phyloP scores from a whole-genome alignment of 805 yeast species.

The Candida tibetensis region DNA sequence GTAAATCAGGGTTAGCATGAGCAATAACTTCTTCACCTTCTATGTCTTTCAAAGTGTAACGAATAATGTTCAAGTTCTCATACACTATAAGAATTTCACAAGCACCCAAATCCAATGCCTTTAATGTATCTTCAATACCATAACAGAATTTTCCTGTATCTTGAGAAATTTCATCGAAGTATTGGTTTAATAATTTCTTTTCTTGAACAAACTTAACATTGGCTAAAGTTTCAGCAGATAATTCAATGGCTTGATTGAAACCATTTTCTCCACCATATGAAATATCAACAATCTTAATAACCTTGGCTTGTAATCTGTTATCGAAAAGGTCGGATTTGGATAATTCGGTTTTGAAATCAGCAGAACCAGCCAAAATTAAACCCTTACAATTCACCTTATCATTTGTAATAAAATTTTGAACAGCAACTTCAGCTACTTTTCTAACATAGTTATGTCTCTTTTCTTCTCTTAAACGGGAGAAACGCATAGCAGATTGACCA shows the following conservation, averaged over 20 bases:
- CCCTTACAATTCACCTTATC: slow-evolving; percentile 96
- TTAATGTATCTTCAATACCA: slow-evolving; percentile 93
- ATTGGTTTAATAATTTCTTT: slow-evolving; percentile 86
- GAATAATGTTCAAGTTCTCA: slow-evolving; percentile 82
- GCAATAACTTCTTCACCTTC: slow-evolving; percentile 77
- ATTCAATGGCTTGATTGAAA: slow-evolving; percentile 97
- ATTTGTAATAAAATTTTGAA: slow-evolving; percentile 90
- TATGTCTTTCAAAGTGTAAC: slow-evolving; percentile 80
- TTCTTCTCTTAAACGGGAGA: slow-evolving; percentile 97
- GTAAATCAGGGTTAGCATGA: slow-evolving; percentile 67
- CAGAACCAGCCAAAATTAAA: slow-evolving; percentile 95
- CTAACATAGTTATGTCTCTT: slow-evolving; percentile 98
- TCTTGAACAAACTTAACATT: slow-evolving; percentile 98
- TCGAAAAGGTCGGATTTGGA: slow-evolving; percentile 92
- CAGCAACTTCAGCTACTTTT: slow-evolving; percentile 97
- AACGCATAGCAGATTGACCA: slow-evolving; percentile 99
- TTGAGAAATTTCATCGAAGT: slow-evolving; percentile 96
- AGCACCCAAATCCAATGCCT: slow-evolving; percentile 95
- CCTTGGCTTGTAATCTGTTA: slow-evolving; percentile 78
- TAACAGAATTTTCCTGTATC: slow-evolving; percentile 98
- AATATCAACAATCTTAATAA: slow-evolving; percentile 90
- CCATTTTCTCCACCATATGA: slow-evolving; percentile 99
- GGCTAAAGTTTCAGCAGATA: slow-evolving; percentile 94
- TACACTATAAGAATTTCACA: slow-evolving; percentile 89
- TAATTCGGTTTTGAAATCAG: slow-evolving; percentile 96